Evolutionary conservation across 179 eudicot genomes (phyloP).

Genomic region (Nepenthes alata): DNA sequence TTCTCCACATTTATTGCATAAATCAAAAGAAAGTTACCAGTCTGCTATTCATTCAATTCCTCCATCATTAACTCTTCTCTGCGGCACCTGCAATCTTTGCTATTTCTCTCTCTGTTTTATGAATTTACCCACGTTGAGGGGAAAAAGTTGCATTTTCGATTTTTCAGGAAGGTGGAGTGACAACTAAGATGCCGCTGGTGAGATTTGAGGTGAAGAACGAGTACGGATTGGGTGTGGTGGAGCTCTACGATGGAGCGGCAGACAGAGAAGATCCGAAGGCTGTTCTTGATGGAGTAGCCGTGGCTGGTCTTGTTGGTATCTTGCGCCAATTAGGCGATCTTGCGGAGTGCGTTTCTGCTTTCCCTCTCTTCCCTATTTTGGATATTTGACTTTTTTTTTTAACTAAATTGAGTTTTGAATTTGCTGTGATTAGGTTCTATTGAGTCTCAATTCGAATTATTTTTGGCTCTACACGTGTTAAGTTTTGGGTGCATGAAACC

Average conservation of each 20-base stretch:
- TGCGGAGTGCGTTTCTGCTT: constrained; percentile 47
- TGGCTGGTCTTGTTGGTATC: constrained; percentile 89
- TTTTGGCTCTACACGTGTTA: too few relatives aligned
- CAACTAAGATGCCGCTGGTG: constrained; percentile 54
- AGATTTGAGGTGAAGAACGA: constrained; percentile 68
- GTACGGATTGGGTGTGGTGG: constrained; percentile 62
- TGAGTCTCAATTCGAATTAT: too few relatives aligned
- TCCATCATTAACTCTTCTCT: background rate
- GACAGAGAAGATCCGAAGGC: constrained; percentile 70
- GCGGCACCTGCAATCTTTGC: background rate
- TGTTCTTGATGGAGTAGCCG: constrained; percentile 79
- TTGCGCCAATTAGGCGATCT: constrained; percentile 98
- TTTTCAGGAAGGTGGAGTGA: constrained; percentile 1
- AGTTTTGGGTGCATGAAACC: too few relatives aligned
- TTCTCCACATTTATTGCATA: constrained; percentile 17
- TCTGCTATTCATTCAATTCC: background rate
- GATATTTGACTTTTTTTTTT: background rate
- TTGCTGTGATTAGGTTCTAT: background rate
- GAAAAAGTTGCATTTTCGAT: background rate
- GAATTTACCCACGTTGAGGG: background rate
- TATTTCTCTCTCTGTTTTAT: background rate
- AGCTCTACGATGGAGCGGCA: constrained; percentile 52
- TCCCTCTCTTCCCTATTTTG: constrained; percentile 2
- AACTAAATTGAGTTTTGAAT: background rate
- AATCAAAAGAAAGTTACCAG: background rate